Percentiles rank a stretch among this genome's conserved stretches.
Conservation (phyloP, 2,329 filamentous ascomycete genomes). For the Claviceps arundinis region DNA sequence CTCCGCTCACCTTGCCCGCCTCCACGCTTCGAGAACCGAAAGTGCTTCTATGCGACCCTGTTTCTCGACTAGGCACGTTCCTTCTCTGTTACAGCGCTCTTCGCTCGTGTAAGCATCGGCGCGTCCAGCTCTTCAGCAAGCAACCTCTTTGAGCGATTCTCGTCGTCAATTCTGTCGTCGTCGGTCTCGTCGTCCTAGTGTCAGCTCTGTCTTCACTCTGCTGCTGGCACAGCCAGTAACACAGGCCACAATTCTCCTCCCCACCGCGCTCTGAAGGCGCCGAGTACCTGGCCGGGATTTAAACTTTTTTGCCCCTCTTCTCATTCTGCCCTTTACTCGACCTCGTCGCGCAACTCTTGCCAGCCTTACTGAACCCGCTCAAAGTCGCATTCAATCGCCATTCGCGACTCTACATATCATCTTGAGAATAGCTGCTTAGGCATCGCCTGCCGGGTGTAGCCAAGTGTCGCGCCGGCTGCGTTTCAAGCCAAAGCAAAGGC, state of each 20-base stretch:
- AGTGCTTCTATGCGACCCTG: neutral
- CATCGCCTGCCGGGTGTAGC: conserved; percentile 7
- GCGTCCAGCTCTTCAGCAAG: neutral
- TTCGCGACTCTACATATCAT: neutral
- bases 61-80: neutral
- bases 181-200: neutral
- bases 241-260: neutral
- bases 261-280: conserved; percentile 1
- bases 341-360: neutral
- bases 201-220: neutral
- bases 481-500: neutral
- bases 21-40: neutral
- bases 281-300: neutral
- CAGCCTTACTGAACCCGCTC: neutral
- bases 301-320: neutral
- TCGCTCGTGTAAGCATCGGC: neutral
- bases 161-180: neutral
- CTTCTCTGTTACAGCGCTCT: neutral
- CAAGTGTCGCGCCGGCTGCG: conserved; percentile 1
- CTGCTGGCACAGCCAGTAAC: neutral
- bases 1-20: neutral
- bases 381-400: neutral
- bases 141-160: neutral
- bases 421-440: conserved; percentile 1
- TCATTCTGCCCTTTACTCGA: neutral